phyloP scores from a whole-genome alignment of 495 filamentous ascomycete species.

The Rhizodiscina lignyota region DNA sequence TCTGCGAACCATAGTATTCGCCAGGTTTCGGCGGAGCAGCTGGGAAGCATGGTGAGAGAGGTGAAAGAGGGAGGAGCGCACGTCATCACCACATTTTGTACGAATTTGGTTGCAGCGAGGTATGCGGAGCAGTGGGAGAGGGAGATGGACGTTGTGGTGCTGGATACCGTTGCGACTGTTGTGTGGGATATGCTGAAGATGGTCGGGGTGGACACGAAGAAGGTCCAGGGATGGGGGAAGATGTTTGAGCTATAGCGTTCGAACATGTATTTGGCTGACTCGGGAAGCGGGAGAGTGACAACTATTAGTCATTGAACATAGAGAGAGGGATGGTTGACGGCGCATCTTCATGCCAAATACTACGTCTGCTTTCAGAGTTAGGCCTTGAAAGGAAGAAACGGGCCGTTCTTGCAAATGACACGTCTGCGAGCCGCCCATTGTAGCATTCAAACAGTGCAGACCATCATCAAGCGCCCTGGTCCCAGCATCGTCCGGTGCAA shows the following conservation, averaged over 20 bases:
- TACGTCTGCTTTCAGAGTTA: no score
- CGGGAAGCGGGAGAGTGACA: no score
- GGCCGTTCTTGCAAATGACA: no score
- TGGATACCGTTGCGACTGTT: constrained; percentile 18
- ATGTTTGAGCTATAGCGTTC: constrained; percentile 13
- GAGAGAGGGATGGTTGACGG: no score
- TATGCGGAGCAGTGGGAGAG: constrained; percentile 14
- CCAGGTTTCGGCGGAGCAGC: constrained; percentile 7
- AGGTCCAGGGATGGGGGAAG: constrained; percentile 10
- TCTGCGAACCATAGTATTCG: constrained; percentile 15
- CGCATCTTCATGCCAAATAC: no score
- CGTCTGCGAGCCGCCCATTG: no score
- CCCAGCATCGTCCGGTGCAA: no score
- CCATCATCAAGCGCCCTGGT: no score
- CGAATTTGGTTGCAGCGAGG: constrained; percentile 14
- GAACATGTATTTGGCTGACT: no score
- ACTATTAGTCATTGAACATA: no score
- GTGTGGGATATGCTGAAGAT: constrained; percentile 14
- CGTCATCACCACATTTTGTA: constrained; percentile 14
- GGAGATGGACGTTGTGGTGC: constrained; percentile 8
- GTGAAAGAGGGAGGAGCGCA: constrained; percentile 9
- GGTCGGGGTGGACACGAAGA: constrained; percentile 8
- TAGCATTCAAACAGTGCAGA: no score
- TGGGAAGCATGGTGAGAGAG: constrained; percentile 12
- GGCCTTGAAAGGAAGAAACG: no score